A percentile compares a stretch with the other conserved stretches of the same genome.
phyloP scores from a whole-genome alignment of 495 filamentous ascomycete species.

The Neurospora cerealis region DNA sequence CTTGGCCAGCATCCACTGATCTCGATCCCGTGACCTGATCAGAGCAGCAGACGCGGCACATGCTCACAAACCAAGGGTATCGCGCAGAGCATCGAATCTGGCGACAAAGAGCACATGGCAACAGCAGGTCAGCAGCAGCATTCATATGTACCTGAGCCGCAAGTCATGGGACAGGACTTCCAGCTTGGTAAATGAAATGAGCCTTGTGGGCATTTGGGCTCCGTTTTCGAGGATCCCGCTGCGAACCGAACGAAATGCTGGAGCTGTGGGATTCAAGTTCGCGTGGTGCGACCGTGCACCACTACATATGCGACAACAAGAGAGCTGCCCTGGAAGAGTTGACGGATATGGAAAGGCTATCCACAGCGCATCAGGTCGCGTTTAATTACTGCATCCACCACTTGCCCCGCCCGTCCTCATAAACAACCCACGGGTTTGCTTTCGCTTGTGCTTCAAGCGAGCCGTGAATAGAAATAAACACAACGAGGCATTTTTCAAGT shows the following conservation, averaged over 20 bases:
- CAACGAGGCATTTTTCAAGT: not conserved
- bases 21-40: not conserved
- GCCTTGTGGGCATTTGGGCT: not conserved
- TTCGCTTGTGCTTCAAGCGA: not conserved
- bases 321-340: not conserved
- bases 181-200: not conserved
- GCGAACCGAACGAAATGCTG: not conserved
- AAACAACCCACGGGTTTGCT: not conserved
- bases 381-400: not conserved
- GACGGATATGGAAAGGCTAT: not conserved
- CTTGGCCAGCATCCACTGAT: not conserved
- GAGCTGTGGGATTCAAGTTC: not conserved
- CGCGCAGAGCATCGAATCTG: not conserved
- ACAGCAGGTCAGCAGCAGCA: not conserved
- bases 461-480: not conserved
- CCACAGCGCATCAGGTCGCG: not conserved
- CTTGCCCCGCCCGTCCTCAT: not conserved
- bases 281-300: not conserved
- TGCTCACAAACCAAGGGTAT: not conserved
- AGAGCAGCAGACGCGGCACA: not conserved
- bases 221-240: not conserved
- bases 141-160: not conserved
- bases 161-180: not conserved
- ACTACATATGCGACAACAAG: not conserved
- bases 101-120: not conserved